phyloP scores from a whole-genome alignment of 257 asterid species.

The Scutellaria barbata region DNA sequence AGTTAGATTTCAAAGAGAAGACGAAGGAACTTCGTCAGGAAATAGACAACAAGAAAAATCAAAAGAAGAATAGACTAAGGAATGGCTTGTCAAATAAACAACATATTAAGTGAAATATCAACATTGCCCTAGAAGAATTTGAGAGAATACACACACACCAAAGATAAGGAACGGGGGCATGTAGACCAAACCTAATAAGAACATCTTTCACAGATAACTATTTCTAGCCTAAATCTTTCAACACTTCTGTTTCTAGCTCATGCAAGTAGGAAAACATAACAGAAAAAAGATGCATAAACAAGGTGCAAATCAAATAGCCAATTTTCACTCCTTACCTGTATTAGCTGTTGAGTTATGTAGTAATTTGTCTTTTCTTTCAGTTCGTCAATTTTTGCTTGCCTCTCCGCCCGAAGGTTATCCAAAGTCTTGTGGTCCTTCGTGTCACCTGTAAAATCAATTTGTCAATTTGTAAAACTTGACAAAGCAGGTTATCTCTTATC shows the following conservation, averaged over 20 bases:
- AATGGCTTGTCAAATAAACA: too few species aligned
- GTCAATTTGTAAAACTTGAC: neutral
- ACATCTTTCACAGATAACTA: conserved; percentile 18
- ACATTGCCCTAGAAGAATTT: too few species aligned
- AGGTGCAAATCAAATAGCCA: conserved; percentile 15
- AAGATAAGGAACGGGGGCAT: neutral
- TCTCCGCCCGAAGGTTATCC: conserved; percentile 81
- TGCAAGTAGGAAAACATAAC: conserved; percentile 16
- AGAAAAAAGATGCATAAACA: neutral
- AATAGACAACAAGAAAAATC: too few species aligned
- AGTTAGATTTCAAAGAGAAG: too few species aligned
- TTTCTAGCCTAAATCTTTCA: conserved; percentile 14
- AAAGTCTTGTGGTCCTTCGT: conserved; percentile 72
- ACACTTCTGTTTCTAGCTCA: conserved; percentile 3
- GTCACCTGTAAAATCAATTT: conserved; percentile 57
- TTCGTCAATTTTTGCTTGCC: conserved; percentile 86
- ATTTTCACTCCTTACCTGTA: conserved; percentile 67
- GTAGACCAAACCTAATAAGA: neutral
- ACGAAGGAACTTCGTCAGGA: too few species aligned
- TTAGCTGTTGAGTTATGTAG: conserved; percentile 87
- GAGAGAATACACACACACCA: too few species aligned
- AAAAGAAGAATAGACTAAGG: too few species aligned
- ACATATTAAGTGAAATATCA: too few species aligned
- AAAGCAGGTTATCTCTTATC: conserved; percentile 5
- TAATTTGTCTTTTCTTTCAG: conserved; percentile 92